Base-by-base conservation (phyloP, 345 rosid species). In the Hibiscus trionum region DNA sequence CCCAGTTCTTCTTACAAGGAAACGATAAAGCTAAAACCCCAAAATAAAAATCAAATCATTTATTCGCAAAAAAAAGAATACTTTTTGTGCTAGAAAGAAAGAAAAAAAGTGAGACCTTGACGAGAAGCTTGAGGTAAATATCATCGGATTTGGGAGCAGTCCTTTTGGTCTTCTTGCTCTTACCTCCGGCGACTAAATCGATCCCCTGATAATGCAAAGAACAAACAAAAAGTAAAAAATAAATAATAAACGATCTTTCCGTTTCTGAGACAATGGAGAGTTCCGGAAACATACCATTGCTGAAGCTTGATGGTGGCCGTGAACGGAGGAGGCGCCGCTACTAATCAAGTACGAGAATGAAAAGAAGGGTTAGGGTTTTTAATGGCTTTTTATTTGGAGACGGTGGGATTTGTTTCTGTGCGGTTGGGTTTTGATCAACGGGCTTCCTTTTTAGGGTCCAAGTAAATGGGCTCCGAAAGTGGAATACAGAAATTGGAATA, bases 101-200 rank as follows among this genome's bases (percentile, higher is more conserved):
- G 24, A 55, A 67, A 7, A 63, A 68, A 1, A 1, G 11, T 2
- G n/a, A 1, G 7, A 96, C 97, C 97, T 96, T 96, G 73, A 96
- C 98, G 75, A 82, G 84, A 9, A 96, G 97, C 83, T 93, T 93
- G 53, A 96, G 99, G 72, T 93, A 96, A 78, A 96, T 84, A 88
- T 91, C 98, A 39, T 93, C 88, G 26, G 98, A 96, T 65, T 91
- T 93, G 3, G 98, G 96, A 0, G 93, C 96, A 0, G 88, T 93
- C 60, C 98, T 80, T 76, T 82, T 89, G 59, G 98, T 82, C 82
- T 91, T 90, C 86, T 91, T 96, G 79, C 90, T 84, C 93, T 96
- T 91, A 71, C 98, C 97, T 84, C 97, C 99, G 10, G 97, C 97
- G 60, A 86, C 80, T 82, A 95, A 70, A 85, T 93, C 97, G 77